Evolutionary conservation across 441 rosid genomes (phyloP), one percentile per base, ranked within the genome.

Genomic region (Pelargonium australe): DNA sequence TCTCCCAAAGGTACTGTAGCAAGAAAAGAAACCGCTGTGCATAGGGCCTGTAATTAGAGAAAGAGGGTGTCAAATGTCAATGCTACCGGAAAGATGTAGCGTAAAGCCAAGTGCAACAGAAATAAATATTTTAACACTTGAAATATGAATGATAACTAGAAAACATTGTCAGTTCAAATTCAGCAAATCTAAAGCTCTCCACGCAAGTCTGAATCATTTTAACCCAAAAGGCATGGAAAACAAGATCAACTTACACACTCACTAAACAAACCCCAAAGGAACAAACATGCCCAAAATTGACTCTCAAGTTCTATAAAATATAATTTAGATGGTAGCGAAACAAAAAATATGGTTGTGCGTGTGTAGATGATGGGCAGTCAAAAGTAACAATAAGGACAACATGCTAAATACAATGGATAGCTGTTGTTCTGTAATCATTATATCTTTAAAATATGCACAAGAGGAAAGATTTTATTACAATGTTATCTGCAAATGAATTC

Each of bases 1-100:
- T 94, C 99, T 28, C 96, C 97, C 73, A 91, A 75, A 70, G 99
- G 92, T 66, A 91, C 72, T 62, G 87, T 81, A 47, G 99, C 99
- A 13, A 91, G 83, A 60, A 92, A 82, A 66, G 99, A 88, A 67
- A 94, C 87, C 55, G 66, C 77, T 44, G 99, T 89, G 82, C 97
- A 91, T 71, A 88, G 66, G 65, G 81, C 78, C 99, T 94, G 85
- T 65, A 81, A n/a, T 71, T 68, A 74, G 9, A 45, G 53, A 43
- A 68, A 4, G 19, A 51, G 7, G 37, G 37, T 34, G 37, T 34
- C 37, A 34, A 34, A 34, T 13, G 17, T 51, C 16, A 51, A 3
- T 45, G 51, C 13, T 45, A 13, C 51, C 51, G 6, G 51, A 45
- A 45, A 34, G 13, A 51, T 51, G 16, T 14, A 14, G 16, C 8